phyloP scores from a whole-genome alignment of 768 basidiomycete genomes.

The Sarcodon aspratus region DNA sequence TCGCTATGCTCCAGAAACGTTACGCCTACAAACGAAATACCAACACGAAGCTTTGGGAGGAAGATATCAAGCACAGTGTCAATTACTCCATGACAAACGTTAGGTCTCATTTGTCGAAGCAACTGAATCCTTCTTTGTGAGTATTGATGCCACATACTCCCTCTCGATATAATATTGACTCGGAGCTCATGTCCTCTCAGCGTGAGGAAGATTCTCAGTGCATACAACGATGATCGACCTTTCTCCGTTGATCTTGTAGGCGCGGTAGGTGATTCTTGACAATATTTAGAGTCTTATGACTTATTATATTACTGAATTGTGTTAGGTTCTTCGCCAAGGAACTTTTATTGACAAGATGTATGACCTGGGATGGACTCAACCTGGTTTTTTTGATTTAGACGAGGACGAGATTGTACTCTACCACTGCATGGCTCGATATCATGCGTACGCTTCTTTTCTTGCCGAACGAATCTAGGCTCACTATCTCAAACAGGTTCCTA shows the following conservation, averaged over 20 bases:
- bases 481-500: slow-evolving; percentile 32
- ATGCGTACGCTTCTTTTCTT: slow-evolving; percentile 28
- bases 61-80: background rate
- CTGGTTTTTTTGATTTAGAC: slow-evolving; percentile 26
- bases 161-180: too few species aligned
- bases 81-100: too few species aligned
- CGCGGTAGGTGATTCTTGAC: slow-evolving; percentile 33
- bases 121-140: slow-evolving; percentile 4
- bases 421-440: slow-evolving; percentile 44
- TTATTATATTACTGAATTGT: too few species aligned
- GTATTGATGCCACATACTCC: background rate
- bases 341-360: slow-evolving; percentile 43
- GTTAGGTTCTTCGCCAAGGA: slow-evolving; percentile 45
- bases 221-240: too few species aligned
- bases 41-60: background rate
- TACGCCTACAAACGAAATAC: background rate
- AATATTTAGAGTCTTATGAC: too few species aligned
- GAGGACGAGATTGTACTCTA: slow-evolving; percentile 30
- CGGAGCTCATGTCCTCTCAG: slow-evolving; percentile 15
- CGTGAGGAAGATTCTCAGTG: too few species aligned
- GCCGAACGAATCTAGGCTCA: too few species aligned
- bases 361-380: slow-evolving; percentile 37
- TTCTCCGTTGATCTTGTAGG: slow-evolving; percentile 46
- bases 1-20: too few species aligned
- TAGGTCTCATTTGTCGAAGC: slow-evolving; percentile 54